phyloP scores from a whole-genome alignment of 192 early-diverging fungal species.

The Neocallimastix lanati region DNA sequence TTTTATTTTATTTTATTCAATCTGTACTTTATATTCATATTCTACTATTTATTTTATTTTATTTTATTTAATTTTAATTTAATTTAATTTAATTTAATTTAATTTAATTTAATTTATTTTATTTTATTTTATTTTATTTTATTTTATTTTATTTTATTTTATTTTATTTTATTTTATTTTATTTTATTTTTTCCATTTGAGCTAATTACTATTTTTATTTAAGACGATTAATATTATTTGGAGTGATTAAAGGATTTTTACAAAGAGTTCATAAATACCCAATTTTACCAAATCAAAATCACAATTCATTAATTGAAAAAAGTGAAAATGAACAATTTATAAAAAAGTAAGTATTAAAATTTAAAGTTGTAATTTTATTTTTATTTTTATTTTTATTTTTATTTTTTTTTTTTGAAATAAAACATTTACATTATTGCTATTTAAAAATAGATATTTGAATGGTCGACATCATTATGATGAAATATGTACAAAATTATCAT shows the following conservation, averaged over 20 bases:
- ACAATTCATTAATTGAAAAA: neutral
- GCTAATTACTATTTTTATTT: too few relatives aligned
- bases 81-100: too few relatives aligned
- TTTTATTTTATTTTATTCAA: too few relatives aligned
- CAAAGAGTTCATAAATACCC: constrained; percentile 87
- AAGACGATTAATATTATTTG: constrained; percentile 82
- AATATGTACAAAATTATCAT: constrained; percentile 47
- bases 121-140: too few relatives aligned
- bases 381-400: constrained; percentile 9
- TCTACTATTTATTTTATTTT: too few relatives aligned
- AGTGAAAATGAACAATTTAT: neutral
- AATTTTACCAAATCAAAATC: constrained; percentile 20
- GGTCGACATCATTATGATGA: constrained; percentile 59
- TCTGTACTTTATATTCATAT: too few relatives aligned
- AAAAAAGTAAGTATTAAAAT: neutral
- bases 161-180: too few relatives aligned
- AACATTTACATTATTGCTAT: neutral
- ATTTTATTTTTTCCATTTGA: too few relatives aligned
- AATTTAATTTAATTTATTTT: too few relatives aligned
- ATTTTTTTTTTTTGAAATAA: constrained; percentile 2
- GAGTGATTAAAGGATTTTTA: constrained; percentile 64
- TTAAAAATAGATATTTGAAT: constrained; percentile 14
- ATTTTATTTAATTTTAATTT: too few relatives aligned
- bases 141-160: too few relatives aligned
- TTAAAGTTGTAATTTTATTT: too few relatives aligned